Conservation (phyloP, 495 filamentous ascomycete species). For the Aspergillus nidulans region DNA sequence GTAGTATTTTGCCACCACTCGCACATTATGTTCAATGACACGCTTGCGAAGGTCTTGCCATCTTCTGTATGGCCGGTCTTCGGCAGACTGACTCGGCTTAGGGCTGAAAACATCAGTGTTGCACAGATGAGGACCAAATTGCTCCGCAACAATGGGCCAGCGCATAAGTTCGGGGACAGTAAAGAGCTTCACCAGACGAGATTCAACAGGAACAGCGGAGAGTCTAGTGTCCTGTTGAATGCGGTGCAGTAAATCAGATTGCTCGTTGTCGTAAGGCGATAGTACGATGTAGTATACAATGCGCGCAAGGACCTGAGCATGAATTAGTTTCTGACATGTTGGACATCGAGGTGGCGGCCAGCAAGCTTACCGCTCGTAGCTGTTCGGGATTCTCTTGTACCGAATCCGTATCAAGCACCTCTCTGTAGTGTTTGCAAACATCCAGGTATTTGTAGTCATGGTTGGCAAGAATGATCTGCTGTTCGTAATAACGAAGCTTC, state of each 20-base stretch:
- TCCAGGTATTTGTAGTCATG: slow-evolving; percentile 97
- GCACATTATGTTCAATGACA: slow-evolving; percentile 98
- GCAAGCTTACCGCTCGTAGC: slow-evolving; percentile 66
- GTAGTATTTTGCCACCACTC: slow-evolving; percentile 97
- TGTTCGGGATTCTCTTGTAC: slow-evolving; percentile 85
- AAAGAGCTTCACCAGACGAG: slow-evolving; percentile 82
- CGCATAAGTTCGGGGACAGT: slow-evolving; percentile 96
- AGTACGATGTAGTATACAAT: slow-evolving; percentile 97
- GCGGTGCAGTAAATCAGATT: slow-evolving; percentile 93
- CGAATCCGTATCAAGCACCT: slow-evolving; percentile 91
- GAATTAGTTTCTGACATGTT: slow-evolving; percentile 4
- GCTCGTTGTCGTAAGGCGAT: slow-evolving; percentile 96
- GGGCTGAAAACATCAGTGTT: slow-evolving; percentile 78
- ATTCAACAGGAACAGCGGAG: slow-evolving; percentile 64
- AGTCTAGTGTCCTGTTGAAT: slow-evolving; percentile 66
- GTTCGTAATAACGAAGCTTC: slow-evolving; percentile 93
- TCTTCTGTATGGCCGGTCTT: slow-evolving; percentile 72
- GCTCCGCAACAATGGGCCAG: slow-evolving; percentile 85
- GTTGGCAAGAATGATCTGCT: slow-evolving; percentile 90
- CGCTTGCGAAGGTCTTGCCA: slow-evolving; percentile 95
- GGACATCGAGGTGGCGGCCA: not conserved
- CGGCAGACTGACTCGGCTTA: slow-evolving; percentile 53
- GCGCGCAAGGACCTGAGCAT: slow-evolving; percentile 68
- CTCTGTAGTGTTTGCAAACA: slow-evolving; percentile 93
- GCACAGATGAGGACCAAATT: slow-evolving; percentile 86